These are phyloP conservation scores for Plasmodium malariae DNA, from an alignment of 169 alveolate genomes.

Conservation along the genomic window DNA sequence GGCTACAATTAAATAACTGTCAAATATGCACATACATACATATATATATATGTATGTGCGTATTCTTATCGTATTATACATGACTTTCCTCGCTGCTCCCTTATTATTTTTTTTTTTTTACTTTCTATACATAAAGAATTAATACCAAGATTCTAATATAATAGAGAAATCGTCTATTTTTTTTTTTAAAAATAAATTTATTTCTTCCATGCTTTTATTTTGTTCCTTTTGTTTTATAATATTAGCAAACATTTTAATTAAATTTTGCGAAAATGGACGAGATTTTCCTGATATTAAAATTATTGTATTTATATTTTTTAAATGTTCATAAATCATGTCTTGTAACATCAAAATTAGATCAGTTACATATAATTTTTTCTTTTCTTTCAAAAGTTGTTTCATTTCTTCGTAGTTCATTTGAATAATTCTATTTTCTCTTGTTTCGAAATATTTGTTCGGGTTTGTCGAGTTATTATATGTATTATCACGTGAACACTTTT, in stretches of 20 bases:
- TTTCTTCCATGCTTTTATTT: constrained; percentile 49
- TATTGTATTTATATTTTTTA: constrained; percentile 28
- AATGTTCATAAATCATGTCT: constrained; percentile 22
- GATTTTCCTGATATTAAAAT: constrained; percentile 66
- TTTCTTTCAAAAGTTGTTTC: constrained; percentile 20
- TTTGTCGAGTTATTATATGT: not conserved
- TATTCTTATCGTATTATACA: not conserved
- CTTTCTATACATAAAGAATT: not conserved
- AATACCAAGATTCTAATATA: constrained; percentile 76
- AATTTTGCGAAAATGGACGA: constrained; percentile 68
- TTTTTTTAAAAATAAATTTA: constrained; percentile 63
- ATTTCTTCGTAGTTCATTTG: constrained; percentile 11
- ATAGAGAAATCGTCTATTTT: constrained; percentile 62
- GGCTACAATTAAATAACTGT: not conserved
- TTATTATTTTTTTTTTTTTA: not conserved
- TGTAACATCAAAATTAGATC: constrained; percentile 44
- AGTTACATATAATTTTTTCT: constrained; percentile 67
- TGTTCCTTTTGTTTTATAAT: constrained; percentile 61
- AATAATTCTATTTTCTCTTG: not conserved
- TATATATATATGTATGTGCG: not conserved
- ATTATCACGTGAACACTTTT: not conserved
- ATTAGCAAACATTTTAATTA: constrained; percentile 27
- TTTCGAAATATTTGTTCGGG: too few relatives aligned
- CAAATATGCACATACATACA: not conserved
- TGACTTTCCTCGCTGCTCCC: not conserved